phyloP scores from a whole-genome alignment of 768 basidiomycete genomes.

The Melanogaster broomeanus region DNA sequence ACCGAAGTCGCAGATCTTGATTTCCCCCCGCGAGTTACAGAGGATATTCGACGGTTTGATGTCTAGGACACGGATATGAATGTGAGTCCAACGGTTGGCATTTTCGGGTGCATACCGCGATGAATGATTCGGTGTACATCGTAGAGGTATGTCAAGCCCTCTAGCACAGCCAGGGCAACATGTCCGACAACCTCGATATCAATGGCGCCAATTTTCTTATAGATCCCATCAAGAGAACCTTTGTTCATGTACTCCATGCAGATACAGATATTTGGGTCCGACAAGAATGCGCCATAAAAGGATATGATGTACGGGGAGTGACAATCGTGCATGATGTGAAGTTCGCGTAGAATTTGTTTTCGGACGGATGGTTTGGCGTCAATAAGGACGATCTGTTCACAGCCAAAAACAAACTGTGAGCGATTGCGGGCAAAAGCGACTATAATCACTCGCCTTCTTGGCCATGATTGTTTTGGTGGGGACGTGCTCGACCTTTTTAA shows the following conservation, averaged over 20 bases:
- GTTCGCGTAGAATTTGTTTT: slow-evolving; percentile 96
- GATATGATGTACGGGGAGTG: slow-evolving; percentile 92
- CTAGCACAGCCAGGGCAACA: slow-evolving; percentile 93
- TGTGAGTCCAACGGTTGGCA: not conserved
- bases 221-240: slow-evolving; percentile 91
- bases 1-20: slow-evolving; percentile 99
- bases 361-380: slow-evolving; percentile 95
- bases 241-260: slow-evolving; percentile 99
- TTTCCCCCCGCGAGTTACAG: slow-evolving; percentile 90
- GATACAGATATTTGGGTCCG: slow-evolving; percentile 98
- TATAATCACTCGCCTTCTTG: slow-evolving; percentile 75
- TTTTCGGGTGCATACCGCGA: slow-evolving; percentile 66
- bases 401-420: not conserved
- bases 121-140: slow-evolving; percentile 98
- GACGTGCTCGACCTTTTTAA: slow-evolving; percentile 92
- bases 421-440: not conserved
- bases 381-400: slow-evolving; percentile 83
- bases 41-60: slow-evolving; percentile 99
- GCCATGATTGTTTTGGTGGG: slow-evolving; percentile 95
- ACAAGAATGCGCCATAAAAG: slow-evolving; percentile 95
- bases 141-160: slow-evolving; percentile 95
- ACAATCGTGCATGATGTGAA: slow-evolving; percentile 99
- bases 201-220: slow-evolving; percentile 93
- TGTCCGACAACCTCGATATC: slow-evolving; percentile 90
- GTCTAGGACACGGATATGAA: slow-evolving; percentile 51